Evolutionary conservation across 345 rosid genomes (phyloP).

Genomic region (Hibiscus syriacus): DNA sequence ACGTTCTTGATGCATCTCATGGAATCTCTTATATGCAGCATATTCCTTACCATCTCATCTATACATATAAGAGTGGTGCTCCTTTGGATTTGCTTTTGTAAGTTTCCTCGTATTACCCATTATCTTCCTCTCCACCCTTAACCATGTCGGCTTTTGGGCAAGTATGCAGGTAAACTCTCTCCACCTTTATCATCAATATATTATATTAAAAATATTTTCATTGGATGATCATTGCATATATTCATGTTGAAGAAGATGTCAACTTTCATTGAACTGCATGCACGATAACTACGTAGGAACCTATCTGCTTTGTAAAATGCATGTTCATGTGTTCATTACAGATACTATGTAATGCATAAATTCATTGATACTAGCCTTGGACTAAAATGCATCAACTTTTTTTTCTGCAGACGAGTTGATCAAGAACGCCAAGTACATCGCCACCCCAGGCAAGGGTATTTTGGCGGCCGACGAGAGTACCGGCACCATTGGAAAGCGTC

Average conservation of each 20-base stretch:
- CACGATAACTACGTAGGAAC: too few species aligned
- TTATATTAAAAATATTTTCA: too few species aligned
- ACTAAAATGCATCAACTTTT: neutral
- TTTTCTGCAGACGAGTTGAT: constrained; percentile 69
- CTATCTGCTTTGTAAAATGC: neutral
- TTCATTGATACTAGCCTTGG: neutral
- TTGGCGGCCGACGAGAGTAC: too few species aligned
- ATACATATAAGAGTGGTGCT: constrained; percentile 5
- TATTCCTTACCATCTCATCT: constrained; percentile 27
- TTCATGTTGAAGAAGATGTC: too few species aligned
- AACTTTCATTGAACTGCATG: neutral
- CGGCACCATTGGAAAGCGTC: too few species aligned
- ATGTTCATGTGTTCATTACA: too few species aligned
- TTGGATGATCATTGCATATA: too few species aligned
- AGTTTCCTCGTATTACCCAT: constrained; percentile 15
- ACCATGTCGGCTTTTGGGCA: constrained; percentile 89
- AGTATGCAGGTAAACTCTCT: constrained; percentile 61
- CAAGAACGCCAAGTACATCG: constrained; percentile 87
- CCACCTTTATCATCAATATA: too few species aligned
- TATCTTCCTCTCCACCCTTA: neutral
- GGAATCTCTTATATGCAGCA: constrained; percentile 33
- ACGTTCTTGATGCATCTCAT: neutral
- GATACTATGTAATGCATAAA: too few species aligned
- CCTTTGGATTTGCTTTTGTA: constrained; percentile 26
- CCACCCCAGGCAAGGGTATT: too few species aligned